Evolutionary conservation across 176 grass and related monocot species (phyloP).

Genomic region (Carex myosuroides): DNA sequence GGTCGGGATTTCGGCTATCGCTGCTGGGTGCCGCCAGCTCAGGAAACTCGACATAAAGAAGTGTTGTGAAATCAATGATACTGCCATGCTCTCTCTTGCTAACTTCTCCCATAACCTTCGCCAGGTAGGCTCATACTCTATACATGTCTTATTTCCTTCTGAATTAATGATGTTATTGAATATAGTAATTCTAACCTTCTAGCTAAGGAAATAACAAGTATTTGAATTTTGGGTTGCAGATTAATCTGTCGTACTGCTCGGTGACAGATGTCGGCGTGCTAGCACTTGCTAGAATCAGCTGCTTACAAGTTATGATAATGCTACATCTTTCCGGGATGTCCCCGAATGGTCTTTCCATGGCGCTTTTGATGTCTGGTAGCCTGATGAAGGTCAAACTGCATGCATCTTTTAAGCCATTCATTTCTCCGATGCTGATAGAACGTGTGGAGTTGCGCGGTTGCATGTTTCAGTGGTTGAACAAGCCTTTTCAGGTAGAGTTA

Average conservation of each 20-base stretch:
- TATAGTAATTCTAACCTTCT: not conserved
- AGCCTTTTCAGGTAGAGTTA: conserved; percentile 76
- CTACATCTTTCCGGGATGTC: conserved; percentile 59
- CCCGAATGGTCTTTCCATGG: conserved; percentile 49
- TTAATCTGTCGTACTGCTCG: conserved; percentile 85
- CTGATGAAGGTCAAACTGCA: conserved; percentile 74
- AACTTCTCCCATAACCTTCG: conserved; percentile 52
- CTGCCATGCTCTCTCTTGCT: conserved; percentile 61
- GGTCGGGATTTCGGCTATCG: conserved; percentile 42
- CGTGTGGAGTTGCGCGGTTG: conserved; percentile 47
- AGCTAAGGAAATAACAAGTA: not conserved
- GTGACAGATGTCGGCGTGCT: conserved; percentile 74
- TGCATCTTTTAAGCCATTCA: conserved; percentile 51
- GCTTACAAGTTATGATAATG: conserved; percentile 67
- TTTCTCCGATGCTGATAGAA: conserved; percentile 49
- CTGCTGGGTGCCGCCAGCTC: conserved; percentile 49
- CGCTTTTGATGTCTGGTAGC: conserved; percentile 58
- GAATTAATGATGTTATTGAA: not conserved
- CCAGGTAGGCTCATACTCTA: conserved; percentile 35
- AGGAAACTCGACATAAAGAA: conserved; percentile 78
- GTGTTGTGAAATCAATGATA: conserved; percentile 58
- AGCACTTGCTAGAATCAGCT: conserved; percentile 66
- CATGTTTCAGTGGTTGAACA: conserved; percentile 63
- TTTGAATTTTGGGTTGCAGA: conserved; percentile 29
- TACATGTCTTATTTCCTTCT: not conserved